Evolutionary conservation across 352 stramenopile species (phyloP), one percentile per base, ranked within the genome.

Genomic region (Globisporangium megalacanthum): DNA sequence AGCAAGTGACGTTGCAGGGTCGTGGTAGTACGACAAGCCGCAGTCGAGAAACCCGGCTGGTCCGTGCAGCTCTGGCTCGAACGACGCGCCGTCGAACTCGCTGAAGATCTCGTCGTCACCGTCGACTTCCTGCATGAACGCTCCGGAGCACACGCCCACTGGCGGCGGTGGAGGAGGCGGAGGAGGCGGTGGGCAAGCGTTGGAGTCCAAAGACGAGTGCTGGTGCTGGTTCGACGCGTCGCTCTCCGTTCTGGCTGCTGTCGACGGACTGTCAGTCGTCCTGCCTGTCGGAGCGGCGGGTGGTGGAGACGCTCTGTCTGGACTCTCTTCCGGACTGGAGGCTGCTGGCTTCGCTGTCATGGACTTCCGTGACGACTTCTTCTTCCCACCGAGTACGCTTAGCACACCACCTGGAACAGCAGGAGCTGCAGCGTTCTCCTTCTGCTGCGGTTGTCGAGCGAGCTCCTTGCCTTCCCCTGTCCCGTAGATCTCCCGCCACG

Each of bases 121-220:
- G 6, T 81, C 68, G 49, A 86, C 79, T 62, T 86, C 77, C 39
- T 86, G 72, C 77, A 86, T 86, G 61, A 86, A 86, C 1, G 77
- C 77, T 1, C 74, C 77, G 0, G 65, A 58, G 49, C 39, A 58
- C 1, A 25, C 36, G 35, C 45, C 13, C 4, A 35, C 44, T 10
- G 41, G 17, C 8, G 31, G 6, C n/a, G 37, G 29, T 19, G 36
- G 56, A 11, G 64, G 59, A 22, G 56, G 52, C 46, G 64, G 54
- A 3, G 65, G 61, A 1, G 59, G 45, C 9, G 50, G 58, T 13
- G 51, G 25, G 33, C 35, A 66, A 61, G 11, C 45, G 15, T 15
- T 3, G 37, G n/a, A 41, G 11, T 41, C 31, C 19, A 44, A n/a
- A 10, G 22, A 6, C 33, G 25, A 47, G 19, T 42, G 17, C 17